Evolutionary conservation across 2,329 filamentous ascomycete genomes (phyloP), one percentile per base, ranked within the genome.

Genomic region (Exophiala oligosperma): DNA sequence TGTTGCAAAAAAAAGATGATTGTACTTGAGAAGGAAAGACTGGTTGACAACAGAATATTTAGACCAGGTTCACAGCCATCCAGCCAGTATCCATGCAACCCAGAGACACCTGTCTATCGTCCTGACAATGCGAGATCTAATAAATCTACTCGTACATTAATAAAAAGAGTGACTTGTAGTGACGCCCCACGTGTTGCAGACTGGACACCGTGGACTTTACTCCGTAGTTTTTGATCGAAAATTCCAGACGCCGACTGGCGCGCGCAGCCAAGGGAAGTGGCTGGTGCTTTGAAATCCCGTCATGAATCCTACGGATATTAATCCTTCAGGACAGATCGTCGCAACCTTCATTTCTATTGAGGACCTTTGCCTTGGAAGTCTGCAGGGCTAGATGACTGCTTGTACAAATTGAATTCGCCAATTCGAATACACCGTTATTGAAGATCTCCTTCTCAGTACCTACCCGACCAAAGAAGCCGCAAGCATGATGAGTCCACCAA

Each of bases 401-500:
- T 11, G 2, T 35, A 9, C 9, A 28, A 26, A 26, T 46, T 8
- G 7, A 26, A 26, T 46, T 8, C 43, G 17, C 17, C 17, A 23
- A n/a, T 24, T 23, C 5, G 17, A 9, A 23, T 46, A 4, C 21
- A 12, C 21, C 17, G 4, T 14, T 26, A 23, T 23, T 46, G n/a
- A 23, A 12, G 17, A 23, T 24, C 2, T 12, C 17, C 2, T 35
- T 2, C 32, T 35, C 32, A 17, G 21, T 24, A 8, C 12, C 43
- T 46, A 26, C 24, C 43, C 43, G 12, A 46, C 26, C 49, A 51
- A 24, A 54, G 73, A 75, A 66, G 77, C 76, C 68, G 74, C 73
- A 66, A 79, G 72, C 74, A 79, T 75, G 17, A 79, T 69, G 59
- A 80, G 67, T 2, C 70, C 72, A 12, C 77, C 77, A 61, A 80